These are phyloP conservation scores for Solanum etuberosum DNA, from an alignment of 257 asterid genomes.

Conservation along the genomic window DNA sequence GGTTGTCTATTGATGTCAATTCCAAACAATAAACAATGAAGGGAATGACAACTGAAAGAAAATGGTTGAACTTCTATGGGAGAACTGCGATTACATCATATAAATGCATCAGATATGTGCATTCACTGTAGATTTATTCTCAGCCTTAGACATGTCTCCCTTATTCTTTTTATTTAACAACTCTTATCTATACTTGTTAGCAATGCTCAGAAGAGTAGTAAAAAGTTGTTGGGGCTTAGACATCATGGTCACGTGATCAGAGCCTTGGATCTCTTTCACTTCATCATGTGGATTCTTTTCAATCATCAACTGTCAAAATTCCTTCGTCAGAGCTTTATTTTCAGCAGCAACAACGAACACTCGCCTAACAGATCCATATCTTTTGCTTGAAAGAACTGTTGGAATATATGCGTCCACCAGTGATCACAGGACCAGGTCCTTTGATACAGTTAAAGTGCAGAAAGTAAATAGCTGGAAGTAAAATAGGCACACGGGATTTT, in stretches of 20 bases:
- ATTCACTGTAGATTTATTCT: not conserved
- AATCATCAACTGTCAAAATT: not conserved
- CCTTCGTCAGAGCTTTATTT: slow-evolving; percentile 5
- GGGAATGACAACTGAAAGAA: not conserved
- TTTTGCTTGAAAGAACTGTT: not conserved
- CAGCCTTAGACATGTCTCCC: not conserved
- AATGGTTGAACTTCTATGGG: not conserved
- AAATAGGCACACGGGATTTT: no score
- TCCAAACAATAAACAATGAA: not conserved
- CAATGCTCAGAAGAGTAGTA: not conserved
- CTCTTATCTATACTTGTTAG: not conserved
- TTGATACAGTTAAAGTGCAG: no score
- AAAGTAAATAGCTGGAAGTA: no score
- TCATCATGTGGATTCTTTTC: no score
- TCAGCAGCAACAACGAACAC: slow-evolving; percentile 6
- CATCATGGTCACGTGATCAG: slow-evolving; percentile 34
- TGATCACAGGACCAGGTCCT: no score
- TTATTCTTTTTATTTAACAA: not conserved
- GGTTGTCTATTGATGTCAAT: not conserved
- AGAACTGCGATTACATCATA: not conserved
- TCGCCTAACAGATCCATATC: slow-evolving; percentile 12
- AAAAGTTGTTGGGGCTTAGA: slow-evolving; percentile 16
- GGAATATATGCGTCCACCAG: no score
- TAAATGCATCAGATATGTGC: not conserved
- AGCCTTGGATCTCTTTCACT: not conserved